Conservation (phyloP, 768 basidiomycete genomes). For the Inosperma sp. region DNA sequence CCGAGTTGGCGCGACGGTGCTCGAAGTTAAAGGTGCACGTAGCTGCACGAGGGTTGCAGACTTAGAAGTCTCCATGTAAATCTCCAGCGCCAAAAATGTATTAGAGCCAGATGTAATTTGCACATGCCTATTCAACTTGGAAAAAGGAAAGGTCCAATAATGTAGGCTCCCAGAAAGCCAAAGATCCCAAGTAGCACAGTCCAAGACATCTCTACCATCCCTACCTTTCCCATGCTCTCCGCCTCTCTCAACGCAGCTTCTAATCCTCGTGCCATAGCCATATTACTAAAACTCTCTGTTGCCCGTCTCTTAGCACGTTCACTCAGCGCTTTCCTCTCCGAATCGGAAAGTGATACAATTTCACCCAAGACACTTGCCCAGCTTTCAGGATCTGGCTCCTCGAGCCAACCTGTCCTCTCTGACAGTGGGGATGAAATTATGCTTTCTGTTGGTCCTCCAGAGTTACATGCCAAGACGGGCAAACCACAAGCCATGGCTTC, state of each 20-base stretch:
- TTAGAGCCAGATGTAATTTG: too few relatives aligned
- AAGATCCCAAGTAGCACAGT: slow-evolving; percentile 1
- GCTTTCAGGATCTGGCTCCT: slow-evolving; percentile 49
- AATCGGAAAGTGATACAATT: slow-evolving; percentile 43
- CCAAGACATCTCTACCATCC: slow-evolving; percentile 1
- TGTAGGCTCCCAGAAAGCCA: slow-evolving; percentile 10
- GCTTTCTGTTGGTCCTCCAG: slow-evolving; percentile 90
- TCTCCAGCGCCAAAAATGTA: not conserved
- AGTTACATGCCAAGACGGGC: slow-evolving; percentile 83
- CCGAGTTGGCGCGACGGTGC: slow-evolving; percentile 54
- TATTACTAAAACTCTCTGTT: slow-evolving; percentile 64
- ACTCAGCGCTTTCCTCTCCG: slow-evolving; percentile 41
- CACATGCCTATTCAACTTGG: too few relatives aligned
- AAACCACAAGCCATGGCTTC: slow-evolving; percentile 93
- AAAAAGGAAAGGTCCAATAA: not conserved
- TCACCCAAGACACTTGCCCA: slow-evolving; percentile 71
- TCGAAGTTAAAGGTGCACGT: not conserved
- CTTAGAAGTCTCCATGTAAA: not conserved
- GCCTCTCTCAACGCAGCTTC: slow-evolving; percentile 54
- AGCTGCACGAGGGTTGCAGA: not conserved
- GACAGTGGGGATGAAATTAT: slow-evolving; percentile 35
- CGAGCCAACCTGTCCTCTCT: slow-evolving; percentile 75
- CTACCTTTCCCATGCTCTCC: slow-evolving; percentile 46
- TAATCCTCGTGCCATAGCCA: slow-evolving; percentile 61
- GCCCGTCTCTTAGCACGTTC: slow-evolving; percentile 59